Percentiles rank a stretch among this genome's conserved stretches.
Conservation (phyloP, 2,329 filamentous ascomycete species). For the Fusarium armeniacum region DNA sequence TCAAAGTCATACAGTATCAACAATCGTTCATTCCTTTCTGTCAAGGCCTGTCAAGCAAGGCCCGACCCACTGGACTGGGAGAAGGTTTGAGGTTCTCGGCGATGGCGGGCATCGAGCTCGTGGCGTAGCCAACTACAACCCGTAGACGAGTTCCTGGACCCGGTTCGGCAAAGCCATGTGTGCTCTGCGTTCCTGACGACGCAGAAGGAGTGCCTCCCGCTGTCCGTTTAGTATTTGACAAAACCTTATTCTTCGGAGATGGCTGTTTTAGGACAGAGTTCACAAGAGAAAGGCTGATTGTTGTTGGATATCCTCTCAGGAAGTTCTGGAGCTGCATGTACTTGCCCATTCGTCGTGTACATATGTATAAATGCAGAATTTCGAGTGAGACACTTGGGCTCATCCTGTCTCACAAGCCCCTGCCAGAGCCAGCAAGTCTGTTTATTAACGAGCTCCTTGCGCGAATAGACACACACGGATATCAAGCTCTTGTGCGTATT, state of each 20-base stretch:
- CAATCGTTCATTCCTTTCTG: conserved; percentile 7
- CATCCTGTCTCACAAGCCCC: not conserved
- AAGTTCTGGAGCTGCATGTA: conserved; percentile 6
- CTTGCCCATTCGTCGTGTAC: not conserved
- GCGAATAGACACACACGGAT: not conserved
- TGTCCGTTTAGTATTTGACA: conserved; percentile 6
- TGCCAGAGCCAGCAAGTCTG: conserved; percentile 1
- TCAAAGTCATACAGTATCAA: conserved; percentile 8
- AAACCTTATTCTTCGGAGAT: conserved; percentile 14
- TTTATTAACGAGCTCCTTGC: not conserved
- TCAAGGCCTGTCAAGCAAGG: conserved; percentile 15
- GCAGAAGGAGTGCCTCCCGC: conserved; percentile 13
- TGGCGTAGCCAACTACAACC: conserved; percentile 17
- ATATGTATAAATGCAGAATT: not conserved
- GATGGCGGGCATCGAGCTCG: conserved; percentile 18
- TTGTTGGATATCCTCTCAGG: not conserved
- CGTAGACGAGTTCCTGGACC: conserved; percentile 17
- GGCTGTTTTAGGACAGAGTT: conserved; percentile 22
- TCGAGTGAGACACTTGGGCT: not conserved
- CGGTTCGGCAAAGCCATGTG: conserved; percentile 29
- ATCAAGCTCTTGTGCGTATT: not conserved
- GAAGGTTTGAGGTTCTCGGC: conserved; percentile 36
- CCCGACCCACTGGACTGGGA: conserved; percentile 26
- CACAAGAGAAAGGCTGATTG: not conserved
- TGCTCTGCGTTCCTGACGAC: conserved; percentile 24